phyloP scores from a whole-genome alignment of 345 rosid genomes.

The Conringia planisiliqua region DNA sequence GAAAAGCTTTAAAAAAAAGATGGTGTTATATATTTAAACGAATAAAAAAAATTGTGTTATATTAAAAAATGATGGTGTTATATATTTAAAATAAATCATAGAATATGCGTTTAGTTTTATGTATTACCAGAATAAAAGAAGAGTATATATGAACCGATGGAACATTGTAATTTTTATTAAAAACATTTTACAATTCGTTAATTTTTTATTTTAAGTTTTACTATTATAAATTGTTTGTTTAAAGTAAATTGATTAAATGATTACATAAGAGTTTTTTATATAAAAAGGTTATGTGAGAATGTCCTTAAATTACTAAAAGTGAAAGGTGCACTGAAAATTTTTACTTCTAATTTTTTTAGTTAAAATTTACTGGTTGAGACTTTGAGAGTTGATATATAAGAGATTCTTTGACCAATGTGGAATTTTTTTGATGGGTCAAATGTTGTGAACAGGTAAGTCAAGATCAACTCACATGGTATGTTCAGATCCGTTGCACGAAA shows the following conservation, averaged over 20 bases:
- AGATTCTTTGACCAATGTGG: slow-evolving; percentile 17
- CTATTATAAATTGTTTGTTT: background rate
- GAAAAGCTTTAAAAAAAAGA: background rate
- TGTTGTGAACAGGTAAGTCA: slow-evolving; percentile 12
- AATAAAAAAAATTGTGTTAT: too few relatives aligned
- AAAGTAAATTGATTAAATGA: background rate
- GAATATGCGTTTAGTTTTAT: background rate
- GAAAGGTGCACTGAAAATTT: background rate
- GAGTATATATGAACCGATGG: too few relatives aligned
- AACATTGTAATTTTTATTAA: too few relatives aligned
- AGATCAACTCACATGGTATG: slow-evolving; percentile 16
- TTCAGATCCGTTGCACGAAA: slow-evolving; percentile 13
- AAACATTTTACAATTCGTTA: too few relatives aligned
- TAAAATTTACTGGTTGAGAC: background rate
- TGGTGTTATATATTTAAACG: background rate
- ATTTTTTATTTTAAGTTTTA: too few relatives aligned
- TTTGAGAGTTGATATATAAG: background rate
- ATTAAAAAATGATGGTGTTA: too few relatives aligned
- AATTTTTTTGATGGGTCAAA: slow-evolving; percentile 15
- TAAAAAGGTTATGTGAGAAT: slow-evolving; percentile 4
- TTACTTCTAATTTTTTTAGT: background rate
- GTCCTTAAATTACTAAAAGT: slow-evolving; percentile 32
- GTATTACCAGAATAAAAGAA: too few relatives aligned
- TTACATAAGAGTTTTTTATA: background rate
- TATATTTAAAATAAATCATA: background rate